Conservation (phyloP, 2,329 filamentous ascomycete species). For the Ceratocystis cubensis region DNA sequence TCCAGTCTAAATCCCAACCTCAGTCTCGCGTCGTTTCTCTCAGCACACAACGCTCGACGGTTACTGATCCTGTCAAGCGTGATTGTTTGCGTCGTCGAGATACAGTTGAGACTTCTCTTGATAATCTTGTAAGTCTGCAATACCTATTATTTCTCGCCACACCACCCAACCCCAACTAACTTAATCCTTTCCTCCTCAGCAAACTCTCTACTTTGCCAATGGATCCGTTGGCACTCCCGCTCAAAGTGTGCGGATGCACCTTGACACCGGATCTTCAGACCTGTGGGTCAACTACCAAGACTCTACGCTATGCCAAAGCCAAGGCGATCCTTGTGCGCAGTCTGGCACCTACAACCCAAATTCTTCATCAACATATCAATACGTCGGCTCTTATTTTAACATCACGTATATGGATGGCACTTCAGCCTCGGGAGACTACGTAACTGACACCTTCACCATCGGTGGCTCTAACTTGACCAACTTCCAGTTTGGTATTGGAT, state of each 20-base stretch:
- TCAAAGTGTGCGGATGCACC: slow-evolving; percentile 44
- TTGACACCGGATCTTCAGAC: slow-evolving; percentile 59
- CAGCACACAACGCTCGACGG: slow-evolving; percentile 30
- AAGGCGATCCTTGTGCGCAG: slow-evolving; percentile 40
- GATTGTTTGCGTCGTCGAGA: slow-evolving; percentile 36
- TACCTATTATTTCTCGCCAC: background rate
- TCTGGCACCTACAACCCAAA: slow-evolving; percentile 59
- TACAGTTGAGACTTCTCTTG: slow-evolving; percentile 35
- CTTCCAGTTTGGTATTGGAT: slow-evolving; percentile 64
- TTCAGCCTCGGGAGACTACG: slow-evolving; percentile 66
- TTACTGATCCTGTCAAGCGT: slow-evolving; percentile 33
- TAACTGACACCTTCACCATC: slow-evolving; percentile 56
- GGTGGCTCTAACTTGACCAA: slow-evolving; percentile 39
- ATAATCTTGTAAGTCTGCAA: slow-evolving; percentile 40
- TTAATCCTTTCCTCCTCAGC: slow-evolving; percentile 28
- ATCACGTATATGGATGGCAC: slow-evolving; percentile 80
- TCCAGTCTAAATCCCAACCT: slow-evolving; percentile 23
- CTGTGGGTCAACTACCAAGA: slow-evolving; percentile 55
- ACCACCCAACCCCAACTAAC: background rate
- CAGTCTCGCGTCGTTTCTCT: slow-evolving; percentile 36
- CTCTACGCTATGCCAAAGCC: slow-evolving; percentile 46
- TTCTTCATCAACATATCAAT: slow-evolving; percentile 62
- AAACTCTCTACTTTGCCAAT: slow-evolving; percentile 54
- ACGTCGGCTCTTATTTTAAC: slow-evolving; percentile 65
- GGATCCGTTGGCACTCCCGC: slow-evolving; percentile 49